A percentile compares a stretch with the other conserved stretches of the same genome.
Evolutionary conservation across 2,329 filamentous ascomycete genomes (phyloP).

Genomic region (Aspergillus clavatus): DNA sequence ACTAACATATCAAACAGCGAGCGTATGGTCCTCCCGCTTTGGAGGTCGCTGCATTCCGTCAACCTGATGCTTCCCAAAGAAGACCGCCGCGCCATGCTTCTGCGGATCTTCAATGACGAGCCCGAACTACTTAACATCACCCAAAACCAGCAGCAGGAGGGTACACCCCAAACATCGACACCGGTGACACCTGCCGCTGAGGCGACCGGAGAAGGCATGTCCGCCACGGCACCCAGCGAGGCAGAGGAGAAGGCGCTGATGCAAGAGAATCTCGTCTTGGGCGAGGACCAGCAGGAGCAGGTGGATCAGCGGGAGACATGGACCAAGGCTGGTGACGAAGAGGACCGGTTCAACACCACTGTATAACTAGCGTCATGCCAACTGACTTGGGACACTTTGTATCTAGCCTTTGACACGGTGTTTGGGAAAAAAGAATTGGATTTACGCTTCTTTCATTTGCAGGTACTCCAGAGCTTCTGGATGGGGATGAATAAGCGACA

Average conservation of each 20-base stretch:
- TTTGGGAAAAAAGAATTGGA: slow-evolving; percentile 5
- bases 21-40: slow-evolving; percentile 82
- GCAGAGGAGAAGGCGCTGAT: slow-evolving; percentile 36
- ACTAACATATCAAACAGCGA: slow-evolving; percentile 47
- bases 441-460: neutral
- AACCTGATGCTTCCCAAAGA: slow-evolving; percentile 99
- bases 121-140: slow-evolving; percentile 69
- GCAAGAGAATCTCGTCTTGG: slow-evolving; percentile 35
- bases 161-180: slow-evolving; percentile 12
- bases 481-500: neutral
- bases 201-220: slow-evolving; percentile 9
- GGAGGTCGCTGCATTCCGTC: slow-evolving; percentile 85
- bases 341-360: slow-evolving; percentile 45
- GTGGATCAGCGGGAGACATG: slow-evolving; percentile 42
- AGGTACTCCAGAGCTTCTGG: no score
- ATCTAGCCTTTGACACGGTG: neutral
- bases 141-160: slow-evolving; percentile 25
- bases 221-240: slow-evolving; percentile 15
- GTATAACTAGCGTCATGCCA: slow-evolving; percentile 30
- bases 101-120: slow-evolving; percentile 85
- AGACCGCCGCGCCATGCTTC: slow-evolving; percentile 84
- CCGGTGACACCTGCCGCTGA: slow-evolving; percentile 10
- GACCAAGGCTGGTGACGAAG: slow-evolving; percentile 42
- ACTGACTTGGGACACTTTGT: neutral
- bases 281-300: slow-evolving; percentile 39